Percentiles rank a stretch among this genome's conserved stretches.
These are phyloP conservation scores for Barbarea vulgaris DNA, from an alignment of 345 rosid species.

Conservation along the genomic window DNA sequence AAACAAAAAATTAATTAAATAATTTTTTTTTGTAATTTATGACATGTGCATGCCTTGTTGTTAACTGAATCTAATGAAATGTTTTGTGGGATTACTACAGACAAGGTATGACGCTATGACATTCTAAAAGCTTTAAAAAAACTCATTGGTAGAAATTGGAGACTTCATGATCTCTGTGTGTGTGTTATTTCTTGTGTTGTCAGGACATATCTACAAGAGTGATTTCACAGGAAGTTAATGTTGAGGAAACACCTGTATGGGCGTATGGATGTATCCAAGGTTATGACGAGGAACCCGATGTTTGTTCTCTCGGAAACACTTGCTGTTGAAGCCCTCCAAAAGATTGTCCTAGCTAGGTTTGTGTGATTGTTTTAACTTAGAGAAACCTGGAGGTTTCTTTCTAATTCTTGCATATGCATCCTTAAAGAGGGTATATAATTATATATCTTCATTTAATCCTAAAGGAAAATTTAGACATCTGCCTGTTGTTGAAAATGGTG, in stretches of 20 bases:
- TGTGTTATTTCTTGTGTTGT: not conserved
- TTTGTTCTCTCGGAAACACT: constrained; percentile 97
- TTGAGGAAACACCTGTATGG: constrained; percentile 88
- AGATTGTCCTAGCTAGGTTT: constrained; percentile 98
- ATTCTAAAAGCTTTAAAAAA: not conserved
- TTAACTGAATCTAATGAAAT: constrained; percentile 91
- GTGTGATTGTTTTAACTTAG: constrained; percentile 30
- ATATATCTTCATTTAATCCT: constrained; percentile 16
- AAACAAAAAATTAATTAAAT: no score
- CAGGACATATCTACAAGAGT: constrained; percentile 95
- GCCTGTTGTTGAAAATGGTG: constrained; percentile 99
- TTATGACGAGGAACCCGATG: constrained; percentile 93
- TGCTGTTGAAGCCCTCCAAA: constrained; percentile 97
- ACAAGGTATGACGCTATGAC: constrained; percentile 56
- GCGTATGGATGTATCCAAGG: no score
- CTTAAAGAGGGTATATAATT: constrained; percentile 27
- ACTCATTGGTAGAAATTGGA: not conserved
- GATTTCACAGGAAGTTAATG: constrained; percentile 74
- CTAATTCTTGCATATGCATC: no score
- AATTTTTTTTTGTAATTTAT: no score
- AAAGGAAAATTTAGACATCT: constrained; percentile 97
- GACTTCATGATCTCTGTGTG: not conserved
- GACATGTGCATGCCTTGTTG: constrained; percentile 89
- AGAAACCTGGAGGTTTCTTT: constrained; percentile 5
- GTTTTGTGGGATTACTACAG: constrained; percentile 98